A percentile compares a stretch with the other conserved stretches of the same genome.
These are phyloP conservation scores for Hyphopichia pseudoburtonii DNA, from an alignment of 1,139 yeast genomes.

Conservation along the genomic window DNA sequence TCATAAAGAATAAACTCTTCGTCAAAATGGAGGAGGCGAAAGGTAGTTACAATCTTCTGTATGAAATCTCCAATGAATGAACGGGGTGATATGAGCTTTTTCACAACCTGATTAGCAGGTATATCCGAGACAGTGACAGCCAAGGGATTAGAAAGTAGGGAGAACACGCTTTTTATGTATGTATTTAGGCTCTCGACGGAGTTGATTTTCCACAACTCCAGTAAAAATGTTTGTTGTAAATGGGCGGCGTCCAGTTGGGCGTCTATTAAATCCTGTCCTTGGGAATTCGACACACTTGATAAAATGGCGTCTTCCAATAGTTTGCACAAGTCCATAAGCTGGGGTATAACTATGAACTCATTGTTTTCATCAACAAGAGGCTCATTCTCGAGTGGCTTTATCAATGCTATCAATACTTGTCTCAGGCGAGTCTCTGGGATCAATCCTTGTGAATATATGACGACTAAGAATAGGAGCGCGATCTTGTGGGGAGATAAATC, in stretches of 20 bases:
- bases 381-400: constrained; percentile 25
- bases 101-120: neutral
- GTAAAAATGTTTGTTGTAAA: constrained; percentile 13
- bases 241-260: constrained; percentile 9
- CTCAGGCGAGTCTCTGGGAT: constrained; percentile 13
- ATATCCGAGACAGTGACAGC: constrained; percentile 8
- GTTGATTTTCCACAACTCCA: constrained; percentile 30
- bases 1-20: constrained; percentile 54
- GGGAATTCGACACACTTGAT: constrained; percentile 2
- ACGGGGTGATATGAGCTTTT: constrained; percentile 25
- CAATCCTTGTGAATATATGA: constrained; percentile 19
- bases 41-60: constrained; percentile 43
- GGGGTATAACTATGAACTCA: constrained; percentile 28
- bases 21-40: constrained; percentile 57
- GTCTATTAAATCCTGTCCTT: constrained; percentile 7
- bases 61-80: constrained; percentile 40
- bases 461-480: constrained; percentile 24
- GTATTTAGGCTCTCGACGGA: constrained; percentile 38
- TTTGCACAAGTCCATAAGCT: constrained; percentile 24
- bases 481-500: constrained; percentile 25
- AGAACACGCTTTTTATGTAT: constrained; percentile 13
- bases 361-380: constrained; percentile 22
- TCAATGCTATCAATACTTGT: constrained; percentile 17
- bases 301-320: constrained; percentile 9
- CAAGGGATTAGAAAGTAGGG: constrained; percentile 9